phyloP scores from a whole-genome alignment of 1,284 basidiomycete genomes.

The Naganishia liquefaciens region DNA sequence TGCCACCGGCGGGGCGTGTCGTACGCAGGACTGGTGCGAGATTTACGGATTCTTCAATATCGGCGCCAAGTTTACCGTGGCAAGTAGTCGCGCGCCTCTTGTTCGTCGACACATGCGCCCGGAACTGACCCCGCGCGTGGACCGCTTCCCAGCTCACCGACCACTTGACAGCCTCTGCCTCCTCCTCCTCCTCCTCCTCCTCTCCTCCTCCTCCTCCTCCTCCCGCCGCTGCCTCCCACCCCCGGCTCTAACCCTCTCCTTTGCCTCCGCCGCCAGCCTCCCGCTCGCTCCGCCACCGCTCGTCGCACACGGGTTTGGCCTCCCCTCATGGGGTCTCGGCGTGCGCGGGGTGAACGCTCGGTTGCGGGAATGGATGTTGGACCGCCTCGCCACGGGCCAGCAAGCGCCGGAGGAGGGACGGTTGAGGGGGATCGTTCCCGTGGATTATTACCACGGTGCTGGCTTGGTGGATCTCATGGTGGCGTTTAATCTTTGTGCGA shows the following conservation, averaged over 20 bases:
- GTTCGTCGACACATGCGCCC: neutral
- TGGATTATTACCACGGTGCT: conserved; percentile 48
- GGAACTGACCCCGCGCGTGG: conserved; percentile 16
- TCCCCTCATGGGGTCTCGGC: conserved; percentile 69
- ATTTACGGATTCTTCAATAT: conserved; percentile 74
- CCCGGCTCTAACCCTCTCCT: conserved; percentile 70
- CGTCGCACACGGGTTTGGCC: conserved; percentile 77
- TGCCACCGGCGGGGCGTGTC: conserved; percentile 59
- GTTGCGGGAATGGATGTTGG: conserved; percentile 68
- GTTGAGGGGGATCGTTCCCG: conserved; percentile 41
- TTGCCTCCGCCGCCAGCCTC: conserved; percentile 75
- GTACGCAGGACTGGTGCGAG: conserved; percentile 76
- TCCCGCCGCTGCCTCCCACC: too few relatives aligned
- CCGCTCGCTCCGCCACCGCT: conserved; percentile 72
- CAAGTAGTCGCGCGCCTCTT: conserved; percentile 29
- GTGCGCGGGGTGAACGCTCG: conserved; percentile 78
- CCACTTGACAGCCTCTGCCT: conserved; percentile 58
- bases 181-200: conserved; percentile 62
- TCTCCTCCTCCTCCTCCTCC: conserved; percentile 60
- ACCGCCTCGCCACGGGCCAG: conserved; percentile 50
- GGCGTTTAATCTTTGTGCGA: conserved; percentile 38
- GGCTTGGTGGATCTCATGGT: conserved; percentile 41
- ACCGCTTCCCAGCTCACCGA: conserved; percentile 32
- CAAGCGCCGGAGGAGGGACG: conserved; percentile 15
- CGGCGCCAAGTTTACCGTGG: conserved; percentile 69